Percentiles rank a stretch among this genome's conserved stretches.
Evolutionary conservation across 2,329 filamentous ascomycete genomes (phyloP).

Genomic region (Botrytis porri): DNA sequence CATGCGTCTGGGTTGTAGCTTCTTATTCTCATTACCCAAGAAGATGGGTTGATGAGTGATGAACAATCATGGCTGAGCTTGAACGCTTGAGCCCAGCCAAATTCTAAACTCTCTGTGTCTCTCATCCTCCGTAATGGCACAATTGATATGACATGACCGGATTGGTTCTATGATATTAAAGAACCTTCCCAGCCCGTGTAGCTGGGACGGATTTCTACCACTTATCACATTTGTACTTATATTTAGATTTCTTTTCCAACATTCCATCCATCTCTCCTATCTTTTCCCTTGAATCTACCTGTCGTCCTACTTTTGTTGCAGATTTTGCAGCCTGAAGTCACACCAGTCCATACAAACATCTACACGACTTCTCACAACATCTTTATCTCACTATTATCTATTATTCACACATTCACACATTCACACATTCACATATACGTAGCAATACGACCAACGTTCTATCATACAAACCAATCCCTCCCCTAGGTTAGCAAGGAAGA

Average conservation of each 20-base stretch:
- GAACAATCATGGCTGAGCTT: constrained; percentile 7
- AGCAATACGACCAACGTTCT: not conserved
- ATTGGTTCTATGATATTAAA: not conserved
- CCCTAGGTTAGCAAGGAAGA: not conserved
- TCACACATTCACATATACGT: not conserved
- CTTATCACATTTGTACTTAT: not conserved
- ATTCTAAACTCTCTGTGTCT: not conserved
- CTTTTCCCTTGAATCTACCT: not conserved
- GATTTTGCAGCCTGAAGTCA: not conserved
- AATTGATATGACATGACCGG: constrained; percentile 1
- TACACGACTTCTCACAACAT: not conserved
- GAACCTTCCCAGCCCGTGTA: constrained; percentile 3
- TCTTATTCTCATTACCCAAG: not conserved
- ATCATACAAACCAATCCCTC: not conserved
- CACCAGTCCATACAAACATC: not conserved
- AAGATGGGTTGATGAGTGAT: not conserved
- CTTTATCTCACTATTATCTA: not conserved
- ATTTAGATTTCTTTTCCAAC: not conserved
- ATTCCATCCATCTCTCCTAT: not conserved
- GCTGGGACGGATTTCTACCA: not conserved
- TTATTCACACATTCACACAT: not conserved
- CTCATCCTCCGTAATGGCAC: not conserved
- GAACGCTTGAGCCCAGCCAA: not conserved
- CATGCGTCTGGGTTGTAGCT: constrained; percentile 3
- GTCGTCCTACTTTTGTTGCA: constrained; percentile 5